Conservation (phyloP, 257 asterid species). For the Nicotiana tomentosiformis region DNA sequence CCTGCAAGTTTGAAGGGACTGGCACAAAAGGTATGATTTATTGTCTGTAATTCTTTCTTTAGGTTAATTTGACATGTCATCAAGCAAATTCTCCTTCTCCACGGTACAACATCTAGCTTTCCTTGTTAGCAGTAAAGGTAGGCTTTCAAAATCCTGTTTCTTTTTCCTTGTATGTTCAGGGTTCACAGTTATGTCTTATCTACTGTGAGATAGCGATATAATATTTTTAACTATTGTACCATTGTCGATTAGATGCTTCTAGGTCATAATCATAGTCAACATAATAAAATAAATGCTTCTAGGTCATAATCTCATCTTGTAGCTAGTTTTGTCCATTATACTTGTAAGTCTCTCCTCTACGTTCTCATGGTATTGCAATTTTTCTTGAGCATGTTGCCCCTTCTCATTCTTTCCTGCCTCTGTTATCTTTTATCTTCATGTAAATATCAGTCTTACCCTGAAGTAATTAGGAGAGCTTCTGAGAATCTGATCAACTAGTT, state of each 20-base stretch:
- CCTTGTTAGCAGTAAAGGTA: background rate
- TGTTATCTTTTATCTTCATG: background rate
- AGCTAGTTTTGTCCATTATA: background rate
- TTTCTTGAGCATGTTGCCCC: background rate
- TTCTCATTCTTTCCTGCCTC: background rate
- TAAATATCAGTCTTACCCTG: background rate
- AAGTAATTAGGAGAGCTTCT: background rate
- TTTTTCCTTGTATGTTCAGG: background rate
- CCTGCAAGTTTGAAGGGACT: constrained; percentile 51
- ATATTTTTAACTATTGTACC: background rate
- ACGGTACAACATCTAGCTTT: background rate
- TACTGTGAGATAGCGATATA: background rate
- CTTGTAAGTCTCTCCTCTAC: background rate
- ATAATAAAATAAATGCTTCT: background rate
- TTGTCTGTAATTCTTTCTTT: background rate
- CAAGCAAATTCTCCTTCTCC: background rate
- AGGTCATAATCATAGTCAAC: background rate
- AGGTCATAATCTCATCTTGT: background rate
- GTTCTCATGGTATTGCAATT: background rate
- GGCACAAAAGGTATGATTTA: constrained; percentile 58
- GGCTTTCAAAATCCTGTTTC: background rate
- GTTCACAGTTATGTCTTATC: background rate
- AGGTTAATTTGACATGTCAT: constrained; percentile 1
- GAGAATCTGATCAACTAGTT: background rate
- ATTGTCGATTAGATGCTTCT: background rate